Evolutionary conservation across 2,329 filamentous ascomycete species (phyloP).

Genomic region (Aspergillus persii): DNA sequence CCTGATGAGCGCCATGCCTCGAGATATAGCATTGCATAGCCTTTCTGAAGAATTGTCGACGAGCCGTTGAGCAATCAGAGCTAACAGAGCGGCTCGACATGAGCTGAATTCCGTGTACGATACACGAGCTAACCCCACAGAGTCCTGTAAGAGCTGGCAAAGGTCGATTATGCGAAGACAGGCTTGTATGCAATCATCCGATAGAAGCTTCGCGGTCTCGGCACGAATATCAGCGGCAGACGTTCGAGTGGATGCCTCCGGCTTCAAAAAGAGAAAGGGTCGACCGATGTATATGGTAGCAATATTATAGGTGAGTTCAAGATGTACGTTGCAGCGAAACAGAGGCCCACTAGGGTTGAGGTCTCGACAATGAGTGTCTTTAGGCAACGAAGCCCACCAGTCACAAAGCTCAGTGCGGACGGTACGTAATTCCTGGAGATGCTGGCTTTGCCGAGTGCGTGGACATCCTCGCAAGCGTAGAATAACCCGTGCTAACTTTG

Average conservation of each 20-base stretch:
- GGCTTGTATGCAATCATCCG: conserved; percentile 48
- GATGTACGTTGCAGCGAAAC: conserved; percentile 47
- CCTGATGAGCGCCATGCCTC: conserved; percentile 47
- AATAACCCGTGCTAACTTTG: conserved; percentile 30
- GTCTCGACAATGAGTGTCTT: conserved; percentile 30
- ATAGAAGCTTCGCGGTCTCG: conserved; percentile 25
- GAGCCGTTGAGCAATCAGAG: conserved; percentile 32
- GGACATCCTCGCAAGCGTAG: conserved; percentile 26
- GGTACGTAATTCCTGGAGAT: conserved; percentile 28
- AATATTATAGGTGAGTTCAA: conserved; percentile 48
- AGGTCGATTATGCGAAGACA: conserved; percentile 47
- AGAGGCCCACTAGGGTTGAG: conserved; percentile 32
- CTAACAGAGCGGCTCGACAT: conserved; percentile 50
- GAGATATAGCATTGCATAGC: conserved; percentile 39
- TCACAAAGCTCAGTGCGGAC: conserved; percentile 25
- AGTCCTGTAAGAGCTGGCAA: conserved; percentile 44
- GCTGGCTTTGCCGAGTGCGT: conserved; percentile 23
- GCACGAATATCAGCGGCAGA: neutral
- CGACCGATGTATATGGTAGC: conserved; percentile 51
- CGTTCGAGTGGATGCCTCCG: conserved; percentile 3
- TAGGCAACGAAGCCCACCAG: conserved; percentile 33
- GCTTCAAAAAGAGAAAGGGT: conserved; percentile 44
- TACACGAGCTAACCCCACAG: conserved; percentile 48
- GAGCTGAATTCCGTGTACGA: conserved; percentile 54
- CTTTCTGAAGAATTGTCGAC: conserved; percentile 21